Percentiles rank a stretch among this genome's conserved stretches.
These are phyloP conservation scores for Podospora tetraspora DNA, from an alignment of 495 filamentous ascomycete genomes.

Conservation along the genomic window DNA sequence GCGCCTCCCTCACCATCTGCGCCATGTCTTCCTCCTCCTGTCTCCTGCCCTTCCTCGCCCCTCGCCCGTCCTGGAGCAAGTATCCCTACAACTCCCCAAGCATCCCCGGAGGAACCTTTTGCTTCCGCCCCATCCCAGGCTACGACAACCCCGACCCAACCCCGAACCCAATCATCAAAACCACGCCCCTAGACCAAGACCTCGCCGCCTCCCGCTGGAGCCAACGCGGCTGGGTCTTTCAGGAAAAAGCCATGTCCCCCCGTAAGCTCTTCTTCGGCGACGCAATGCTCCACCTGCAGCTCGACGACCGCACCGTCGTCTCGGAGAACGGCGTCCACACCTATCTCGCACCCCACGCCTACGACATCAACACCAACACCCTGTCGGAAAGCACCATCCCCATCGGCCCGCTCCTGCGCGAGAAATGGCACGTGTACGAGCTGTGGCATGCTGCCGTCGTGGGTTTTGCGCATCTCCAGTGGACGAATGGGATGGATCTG, in stretches of 20 bases:
- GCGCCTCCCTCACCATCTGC: background rate
- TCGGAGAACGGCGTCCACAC: background rate
- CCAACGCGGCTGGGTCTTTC: background rate
- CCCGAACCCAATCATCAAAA: background rate
- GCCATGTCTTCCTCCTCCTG: background rate
- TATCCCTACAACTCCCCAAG: background rate
- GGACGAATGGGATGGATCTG: background rate
- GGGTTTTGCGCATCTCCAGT: background rate
- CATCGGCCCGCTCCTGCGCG: background rate
- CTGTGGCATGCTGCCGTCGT: background rate
- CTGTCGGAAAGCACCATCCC: background rate
- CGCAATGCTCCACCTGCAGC: background rate
- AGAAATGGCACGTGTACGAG: background rate
- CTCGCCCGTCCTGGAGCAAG: background rate
- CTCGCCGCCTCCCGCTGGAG: background rate
- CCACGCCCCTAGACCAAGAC: background rate
- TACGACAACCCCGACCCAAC: background rate
- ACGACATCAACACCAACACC: background rate
- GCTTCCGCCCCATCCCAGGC: background rate
- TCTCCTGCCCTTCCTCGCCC: background rate
- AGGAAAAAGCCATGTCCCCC: background rate
- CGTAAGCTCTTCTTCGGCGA: background rate
- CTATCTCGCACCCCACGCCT: background rate
- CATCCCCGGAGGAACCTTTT: background rate
- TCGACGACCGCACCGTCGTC: background rate